Evolutionary conservation across 805 yeast species (phyloP).

Genomic region (Myxozyma udenii): DNA sequence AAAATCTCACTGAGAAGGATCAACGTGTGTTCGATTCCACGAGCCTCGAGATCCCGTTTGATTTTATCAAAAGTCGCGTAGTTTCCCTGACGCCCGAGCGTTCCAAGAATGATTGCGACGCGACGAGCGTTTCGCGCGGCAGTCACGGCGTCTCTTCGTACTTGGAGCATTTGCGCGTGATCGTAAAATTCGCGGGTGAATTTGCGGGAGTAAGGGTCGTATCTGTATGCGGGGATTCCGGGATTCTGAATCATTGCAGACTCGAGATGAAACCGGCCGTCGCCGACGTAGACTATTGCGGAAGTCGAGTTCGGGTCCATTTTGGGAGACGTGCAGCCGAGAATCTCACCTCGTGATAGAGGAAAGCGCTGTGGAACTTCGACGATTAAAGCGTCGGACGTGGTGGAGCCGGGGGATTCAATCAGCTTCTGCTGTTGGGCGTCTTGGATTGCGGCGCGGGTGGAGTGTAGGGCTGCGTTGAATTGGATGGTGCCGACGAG

Average conservation of each 20-base stretch:
- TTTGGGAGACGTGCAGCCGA: constrained; percentile 92
- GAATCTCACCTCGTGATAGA: constrained; percentile 88
- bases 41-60: constrained; percentile 50
- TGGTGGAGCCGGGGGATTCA: not conserved
- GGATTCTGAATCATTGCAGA: constrained; percentile 98
- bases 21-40: constrained; percentile 69
- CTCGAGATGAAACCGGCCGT: constrained; percentile 93
- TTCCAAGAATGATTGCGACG: constrained; percentile 85
- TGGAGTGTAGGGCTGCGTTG: constrained; percentile 86
- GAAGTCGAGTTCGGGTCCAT: constrained; percentile 45
- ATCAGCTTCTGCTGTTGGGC: not conserved
- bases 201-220: constrained; percentile 91
- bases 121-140: constrained; percentile 52
- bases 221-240: constrained; percentile 81
- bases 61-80: constrained; percentile 68
- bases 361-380: constrained; percentile 91
- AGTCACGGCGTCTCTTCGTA: constrained; percentile 68
- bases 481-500: constrained; percentile 95
- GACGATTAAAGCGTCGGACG: constrained; percentile 48
- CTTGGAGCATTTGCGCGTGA: constrained; percentile 72
- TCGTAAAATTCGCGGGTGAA: constrained; percentile 87
- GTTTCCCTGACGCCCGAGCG: constrained; percentile 93
- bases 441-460: constrained; percentile 52
- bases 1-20: constrained; percentile 88
- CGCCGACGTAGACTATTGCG: constrained; percentile 90